Conservation (phyloP, 768 basidiomycete genomes). For the Leucocoprinus leucothites region DNA sequence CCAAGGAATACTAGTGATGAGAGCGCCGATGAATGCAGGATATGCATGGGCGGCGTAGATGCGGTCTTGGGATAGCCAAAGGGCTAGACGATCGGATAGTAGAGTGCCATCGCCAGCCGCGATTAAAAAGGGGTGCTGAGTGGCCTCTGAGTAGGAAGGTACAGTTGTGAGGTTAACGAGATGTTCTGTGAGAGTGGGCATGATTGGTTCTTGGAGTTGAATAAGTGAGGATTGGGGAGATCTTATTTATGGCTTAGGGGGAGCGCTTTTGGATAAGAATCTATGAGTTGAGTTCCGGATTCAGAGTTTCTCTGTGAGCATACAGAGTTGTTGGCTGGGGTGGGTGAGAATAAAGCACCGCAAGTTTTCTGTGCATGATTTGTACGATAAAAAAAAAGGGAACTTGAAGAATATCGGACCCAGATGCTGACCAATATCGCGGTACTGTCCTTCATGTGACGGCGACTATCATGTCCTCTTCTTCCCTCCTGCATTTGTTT, state of each 20-base stretch:
- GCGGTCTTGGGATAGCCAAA: conserved; percentile 72
- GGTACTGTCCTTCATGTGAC: no score
- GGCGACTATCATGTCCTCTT: no score
- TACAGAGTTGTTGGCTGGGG: no score
- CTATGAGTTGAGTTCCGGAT: no score
- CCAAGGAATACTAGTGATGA: conserved; percentile 61
- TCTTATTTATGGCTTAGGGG: no score
- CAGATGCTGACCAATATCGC: no score
- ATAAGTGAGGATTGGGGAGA: no score
- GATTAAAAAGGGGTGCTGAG: conserved; percentile 55
- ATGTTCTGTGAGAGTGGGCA: conserved; percentile 27
- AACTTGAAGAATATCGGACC: no score
- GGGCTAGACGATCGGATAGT: conserved; percentile 40
- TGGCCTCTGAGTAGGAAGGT: conserved; percentile 44
- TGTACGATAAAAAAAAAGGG: no score
- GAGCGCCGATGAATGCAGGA: conserved; percentile 64
- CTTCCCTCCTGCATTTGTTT: no score
- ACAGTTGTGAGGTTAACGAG: conserved; percentile 33
- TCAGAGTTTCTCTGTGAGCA: not conserved
- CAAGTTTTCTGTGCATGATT: no score
- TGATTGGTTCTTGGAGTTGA: not conserved
- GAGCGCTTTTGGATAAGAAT: not conserved
- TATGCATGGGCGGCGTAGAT: conserved; percentile 75
- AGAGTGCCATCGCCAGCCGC: conserved; percentile 54
- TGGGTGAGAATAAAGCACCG: no score